Conservation (phyloP, 2,329 filamentous ascomycete species). For the Zasmidium angulare region DNA sequence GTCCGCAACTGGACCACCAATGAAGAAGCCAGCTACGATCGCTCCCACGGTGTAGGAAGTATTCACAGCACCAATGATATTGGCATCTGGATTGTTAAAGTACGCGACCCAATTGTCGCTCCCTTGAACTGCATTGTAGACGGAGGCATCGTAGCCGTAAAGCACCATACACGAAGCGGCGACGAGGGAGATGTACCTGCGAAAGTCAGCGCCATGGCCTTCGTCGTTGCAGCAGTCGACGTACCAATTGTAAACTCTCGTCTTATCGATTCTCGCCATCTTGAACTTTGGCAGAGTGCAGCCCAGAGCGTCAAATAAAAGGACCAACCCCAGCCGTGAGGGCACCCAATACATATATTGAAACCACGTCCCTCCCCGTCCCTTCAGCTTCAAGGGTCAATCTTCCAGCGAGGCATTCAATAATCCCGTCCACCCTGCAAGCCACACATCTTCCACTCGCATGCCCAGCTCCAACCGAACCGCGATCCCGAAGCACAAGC, state of each 20-base stretch:
- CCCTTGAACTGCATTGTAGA: slow-evolving; percentile 70
- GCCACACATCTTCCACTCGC: not conserved
- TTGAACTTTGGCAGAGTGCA: not conserved
- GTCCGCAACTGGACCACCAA: slow-evolving; percentile 59
- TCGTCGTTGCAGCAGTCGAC: not conserved
- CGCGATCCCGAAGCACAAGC: not conserved
- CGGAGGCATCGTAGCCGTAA: slow-evolving; percentile 72
- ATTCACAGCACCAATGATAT: slow-evolving; percentile 60
- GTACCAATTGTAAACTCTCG: slow-evolving; percentile 8
- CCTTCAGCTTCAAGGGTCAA: not conserved
- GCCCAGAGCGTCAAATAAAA: not conserved
- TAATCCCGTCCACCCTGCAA: not conserved
- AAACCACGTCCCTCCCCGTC: not conserved
- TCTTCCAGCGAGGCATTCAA: not conserved
- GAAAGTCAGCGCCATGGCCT: not conserved
- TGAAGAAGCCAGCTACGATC: slow-evolving; percentile 68
- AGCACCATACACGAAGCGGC: slow-evolving; percentile 74
- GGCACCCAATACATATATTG: not conserved
- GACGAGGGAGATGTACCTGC: slow-evolving; percentile 65
- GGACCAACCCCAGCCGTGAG: not conserved
- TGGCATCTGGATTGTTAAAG: slow-evolving; percentile 54
- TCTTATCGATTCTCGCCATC: slow-evolving; percentile 2
- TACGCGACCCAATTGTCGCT: slow-evolving; percentile 66
- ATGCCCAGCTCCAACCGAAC: not conserved
- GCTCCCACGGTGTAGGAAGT: slow-evolving; percentile 71